These are phyloP conservation scores for Polytrichum formosum DNA, from an alignment of 225 moss, liverwort and hornwort species.

Conservation along the genomic window DNA sequence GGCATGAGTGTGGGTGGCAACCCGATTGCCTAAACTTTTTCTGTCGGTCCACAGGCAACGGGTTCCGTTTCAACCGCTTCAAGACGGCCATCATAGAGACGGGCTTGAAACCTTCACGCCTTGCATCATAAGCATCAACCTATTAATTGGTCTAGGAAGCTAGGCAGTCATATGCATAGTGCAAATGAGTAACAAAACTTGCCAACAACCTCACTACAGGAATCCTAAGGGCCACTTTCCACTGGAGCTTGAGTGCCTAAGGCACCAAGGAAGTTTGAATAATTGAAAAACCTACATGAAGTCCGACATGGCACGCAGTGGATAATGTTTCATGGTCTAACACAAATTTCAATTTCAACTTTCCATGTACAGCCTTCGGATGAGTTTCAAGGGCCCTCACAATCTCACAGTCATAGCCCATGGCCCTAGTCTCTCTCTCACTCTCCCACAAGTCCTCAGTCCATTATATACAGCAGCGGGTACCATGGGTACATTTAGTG, in stretches of 20 bases:
- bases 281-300: background rate
- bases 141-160: conserved; percentile 9
- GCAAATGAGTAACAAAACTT: conserved; percentile 2
- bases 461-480: too few relatives aligned
- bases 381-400: too few relatives aligned
- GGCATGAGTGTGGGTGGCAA: conserved; percentile 20
- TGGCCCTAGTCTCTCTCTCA: too few relatives aligned
- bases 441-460: too few relatives aligned
- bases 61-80: conserved; percentile 42
- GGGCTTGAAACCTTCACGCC: conserved; percentile 50
- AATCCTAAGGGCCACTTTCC: background rate
- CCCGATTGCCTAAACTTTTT: conserved; percentile 29
- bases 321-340: too few relatives aligned
- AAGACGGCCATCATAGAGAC: conserved; percentile 35
- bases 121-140: conserved; percentile 31
- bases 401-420: too few relatives aligned
- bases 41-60: conserved; percentile 31
- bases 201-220: background rate
- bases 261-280: background rate
- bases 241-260: background rate
- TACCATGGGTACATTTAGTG: too few relatives aligned
- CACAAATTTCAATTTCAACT: too few relatives aligned
- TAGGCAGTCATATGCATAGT: background rate
- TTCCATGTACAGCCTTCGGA: too few relatives aligned
- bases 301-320: background rate